A percentile compares a stretch with the other conserved stretches of the same genome.
Conservation (phyloP, 2,329 filamentous ascomycete species). For the Thyridium curvatum region DNA sequence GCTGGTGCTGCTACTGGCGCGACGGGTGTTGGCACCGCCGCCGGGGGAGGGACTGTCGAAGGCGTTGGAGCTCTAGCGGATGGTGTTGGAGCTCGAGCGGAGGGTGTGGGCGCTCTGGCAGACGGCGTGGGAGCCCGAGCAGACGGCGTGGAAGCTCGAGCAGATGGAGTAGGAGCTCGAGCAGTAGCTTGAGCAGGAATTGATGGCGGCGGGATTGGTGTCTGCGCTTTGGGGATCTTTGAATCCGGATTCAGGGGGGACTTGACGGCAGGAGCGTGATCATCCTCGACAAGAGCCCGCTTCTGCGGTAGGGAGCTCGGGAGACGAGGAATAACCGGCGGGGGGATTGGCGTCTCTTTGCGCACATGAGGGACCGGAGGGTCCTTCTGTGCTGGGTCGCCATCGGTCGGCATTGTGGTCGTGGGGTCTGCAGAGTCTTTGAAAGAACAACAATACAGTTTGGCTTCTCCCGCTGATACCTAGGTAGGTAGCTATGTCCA, state of each 20-base stretch:
- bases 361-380: background rate
- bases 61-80: conserved; percentile 22
- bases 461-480: too few species aligned
- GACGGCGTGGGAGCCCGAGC: conserved; percentile 22
- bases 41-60: conserved; percentile 15
- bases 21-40: background rate
- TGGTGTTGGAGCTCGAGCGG: background rate
- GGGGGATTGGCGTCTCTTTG: conserved; percentile 12
- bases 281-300: conserved; percentile 56
- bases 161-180: too few species aligned
- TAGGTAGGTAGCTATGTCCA: background rate
- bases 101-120: too few species aligned
- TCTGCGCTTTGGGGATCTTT: conserved; percentile 22
- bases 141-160: background rate
- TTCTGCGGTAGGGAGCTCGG: conserved; percentile 51
- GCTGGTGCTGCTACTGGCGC: conserved; percentile 3
- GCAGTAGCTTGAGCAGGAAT: background rate
- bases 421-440: too few species aligned
- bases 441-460: conserved; percentile 1
- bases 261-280: conserved; percentile 63
- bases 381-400: conserved; percentile 14
- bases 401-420: conserved; percentile 15
- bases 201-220: conserved; percentile 6
- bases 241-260: conserved; percentile 69
- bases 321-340: conserved; percentile 6